Conservation (phyloP, 176 grass and related monocot species). For the Carex scoparia region DNA sequence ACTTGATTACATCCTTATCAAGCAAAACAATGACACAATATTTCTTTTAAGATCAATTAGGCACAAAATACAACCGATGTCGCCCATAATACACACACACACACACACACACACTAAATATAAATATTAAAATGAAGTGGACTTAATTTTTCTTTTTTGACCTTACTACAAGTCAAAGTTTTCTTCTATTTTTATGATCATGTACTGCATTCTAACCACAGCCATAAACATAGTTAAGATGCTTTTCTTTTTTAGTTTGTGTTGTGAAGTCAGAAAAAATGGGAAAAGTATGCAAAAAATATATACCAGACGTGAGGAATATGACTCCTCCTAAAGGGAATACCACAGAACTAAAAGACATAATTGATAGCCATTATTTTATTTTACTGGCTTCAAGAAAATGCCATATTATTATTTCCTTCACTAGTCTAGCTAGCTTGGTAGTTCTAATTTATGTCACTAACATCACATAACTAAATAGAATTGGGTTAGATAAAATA, state of each 20-base stretch:
- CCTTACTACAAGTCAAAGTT: neutral
- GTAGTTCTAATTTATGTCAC: neutral
- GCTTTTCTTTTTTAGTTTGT: neutral
- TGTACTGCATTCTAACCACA: neutral
- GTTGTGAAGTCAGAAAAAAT: neutral
- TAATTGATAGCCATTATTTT: neutral
- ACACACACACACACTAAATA: neutral
- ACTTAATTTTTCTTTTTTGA: neutral
- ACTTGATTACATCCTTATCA: slow-evolving; percentile 24
- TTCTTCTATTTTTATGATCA: slow-evolving; percentile 12
- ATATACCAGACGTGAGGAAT: slow-evolving; percentile 10
- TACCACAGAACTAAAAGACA: neutral
- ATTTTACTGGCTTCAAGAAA: neutral
- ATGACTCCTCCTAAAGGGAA: neutral
- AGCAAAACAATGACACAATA: slow-evolving; percentile 4
- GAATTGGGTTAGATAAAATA: neutral
- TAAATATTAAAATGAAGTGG: neutral
- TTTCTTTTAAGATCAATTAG: neutral
- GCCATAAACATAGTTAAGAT: neutral
- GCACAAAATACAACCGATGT: neutral
- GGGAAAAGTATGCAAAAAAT: neutral
- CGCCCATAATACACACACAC: neutral
- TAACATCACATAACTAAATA: neutral
- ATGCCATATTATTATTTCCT: neutral
- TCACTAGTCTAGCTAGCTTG: neutral